Evolutionary conservation across 495 filamentous ascomycete species (phyloP), one percentile per base, ranked within the genome.

Genomic region (Xylaria longipes): DNA sequence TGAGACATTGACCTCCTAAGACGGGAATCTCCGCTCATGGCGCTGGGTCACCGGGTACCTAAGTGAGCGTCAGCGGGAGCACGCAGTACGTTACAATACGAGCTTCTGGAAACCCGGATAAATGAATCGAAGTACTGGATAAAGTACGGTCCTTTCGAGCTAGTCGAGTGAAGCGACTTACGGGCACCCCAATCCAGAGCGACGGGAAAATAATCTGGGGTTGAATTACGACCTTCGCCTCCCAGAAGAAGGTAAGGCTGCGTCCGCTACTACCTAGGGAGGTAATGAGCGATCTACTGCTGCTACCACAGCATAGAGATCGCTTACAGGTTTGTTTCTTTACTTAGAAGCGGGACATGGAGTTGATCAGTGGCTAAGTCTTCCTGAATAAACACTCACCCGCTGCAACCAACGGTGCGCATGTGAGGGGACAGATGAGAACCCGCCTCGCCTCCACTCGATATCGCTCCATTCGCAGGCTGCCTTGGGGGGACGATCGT

Each of bases 211-310:
- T 45, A 72, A 72, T 68, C 70, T 72, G 70, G 70, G 70, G 70
- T 72, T 67, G 70, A 54, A 58, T 12, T 72, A 72, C 70, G 48
- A 57, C 70, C 71, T 75, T 62, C 71, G 66, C 75, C 75, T 74
- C 75, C 60, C 6, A 60, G 52, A 68, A 60, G 52, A 68, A 29
- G 58, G 56, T 79, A 79, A 75, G 77, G 77, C 77, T 79, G 77
- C 75, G 75, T 77, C 72, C 69, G 33, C 45, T 71, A 39, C 69
- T 65, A 71, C 69, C 58, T 46, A 46, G 69, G 50, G 60, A 71
- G 61, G 60, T 41, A 54, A 54, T 65, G 69, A 65, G 58, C 60
- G 48, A 70, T 65, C 68, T 70, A 64, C 69, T 65, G 57, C 57
- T 71, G 60, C 69, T 54, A 70, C 68, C 33, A 71, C 57, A 27